A percentile compares a stretch with the other conserved stretches of the same genome.
These are phyloP conservation scores for Trypanosoma caninum DNA, from an alignment of 208 protist genomes.

Conservation along the genomic window DNA sequence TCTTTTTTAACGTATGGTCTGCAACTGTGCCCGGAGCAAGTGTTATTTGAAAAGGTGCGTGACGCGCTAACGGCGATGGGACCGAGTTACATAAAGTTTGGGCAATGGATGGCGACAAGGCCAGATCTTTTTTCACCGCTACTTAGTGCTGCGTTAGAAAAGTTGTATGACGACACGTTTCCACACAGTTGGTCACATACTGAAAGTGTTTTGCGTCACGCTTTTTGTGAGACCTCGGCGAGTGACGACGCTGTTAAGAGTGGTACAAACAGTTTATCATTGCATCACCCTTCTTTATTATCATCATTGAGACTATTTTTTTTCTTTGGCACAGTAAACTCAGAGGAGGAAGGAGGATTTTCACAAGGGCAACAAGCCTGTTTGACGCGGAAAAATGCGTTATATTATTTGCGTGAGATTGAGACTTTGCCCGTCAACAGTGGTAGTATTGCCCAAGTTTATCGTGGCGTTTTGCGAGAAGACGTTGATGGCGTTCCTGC, in stretches of 20 bases:
- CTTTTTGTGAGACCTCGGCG: constrained; percentile 2
- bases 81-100: constrained; percentile 92
- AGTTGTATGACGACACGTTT: constrained; percentile 67
- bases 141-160: constrained; percentile 64
- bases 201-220: constrained; percentile 58
- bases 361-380: too few species aligned
- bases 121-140: constrained; percentile 85
- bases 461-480: constrained; percentile 70
- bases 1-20: constrained; percentile 45
- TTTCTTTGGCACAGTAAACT: too few species aligned
- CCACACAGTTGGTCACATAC: constrained; percentile 79
- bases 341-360: too few species aligned
- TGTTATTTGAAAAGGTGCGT: constrained; percentile 59
- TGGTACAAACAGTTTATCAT: background rate
- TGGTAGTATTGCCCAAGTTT: constrained; percentile 92
- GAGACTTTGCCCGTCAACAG: constrained; percentile 83
- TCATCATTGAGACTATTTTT: too few species aligned
- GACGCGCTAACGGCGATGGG: constrained; percentile 66
- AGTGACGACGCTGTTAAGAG: constrained; percentile 5
- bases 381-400: constrained; percentile 28
- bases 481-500: constrained; percentile 72
- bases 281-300: background rate
- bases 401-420: constrained; percentile 72
- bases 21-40: constrained; percentile 41
- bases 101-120: constrained; percentile 91